These are phyloP conservation scores for Globisporangium yorkense DNA, from an alignment of 352 stramenopile genomes.

Conservation along the genomic window DNA sequence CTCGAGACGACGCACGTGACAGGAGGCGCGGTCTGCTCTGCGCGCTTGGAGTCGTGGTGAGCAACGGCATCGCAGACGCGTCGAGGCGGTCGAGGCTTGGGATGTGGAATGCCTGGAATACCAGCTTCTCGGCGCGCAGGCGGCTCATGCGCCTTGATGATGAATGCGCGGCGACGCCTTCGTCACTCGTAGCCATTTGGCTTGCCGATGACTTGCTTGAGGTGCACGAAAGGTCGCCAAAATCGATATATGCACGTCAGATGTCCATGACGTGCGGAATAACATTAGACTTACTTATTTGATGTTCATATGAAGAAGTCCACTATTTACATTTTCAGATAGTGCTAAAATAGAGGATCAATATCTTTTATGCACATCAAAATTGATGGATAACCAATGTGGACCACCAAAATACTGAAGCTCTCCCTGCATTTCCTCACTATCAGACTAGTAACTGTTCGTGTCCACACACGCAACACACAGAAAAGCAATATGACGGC, in stretches of 20 bases:
- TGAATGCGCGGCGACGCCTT: too few relatives aligned
- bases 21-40: slow-evolving; percentile 10
- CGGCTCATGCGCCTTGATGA: slow-evolving; percentile 21
- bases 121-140: slow-evolving; percentile 36
- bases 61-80: not conserved
- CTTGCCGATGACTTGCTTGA: too few relatives aligned
- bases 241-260: not conserved
- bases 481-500: slow-evolving; percentile 44
- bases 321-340: too few relatives aligned
- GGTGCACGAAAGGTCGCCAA: not conserved
- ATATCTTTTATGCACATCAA: too few relatives aligned
- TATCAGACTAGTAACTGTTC: not conserved
- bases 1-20: slow-evolving; percentile 16
- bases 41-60: not conserved
- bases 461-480: not conserved
- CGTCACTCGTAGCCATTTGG: too few relatives aligned
- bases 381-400: too few relatives aligned
- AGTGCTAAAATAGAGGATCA: too few relatives aligned
- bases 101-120: slow-evolving; percentile 32
- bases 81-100: slow-evolving; percentile 1
- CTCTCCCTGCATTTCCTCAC: not conserved
- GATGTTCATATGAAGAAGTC: too few relatives aligned
- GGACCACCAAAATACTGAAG: too few relatives aligned
- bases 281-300: too few relatives aligned
- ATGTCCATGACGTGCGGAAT: too few relatives aligned